A percentile compares a stretch with the other conserved stretches of the same genome.
Conservation (phyloP, 2,329 filamentous ascomycete species). For the Epichloe uncinata region DNA sequence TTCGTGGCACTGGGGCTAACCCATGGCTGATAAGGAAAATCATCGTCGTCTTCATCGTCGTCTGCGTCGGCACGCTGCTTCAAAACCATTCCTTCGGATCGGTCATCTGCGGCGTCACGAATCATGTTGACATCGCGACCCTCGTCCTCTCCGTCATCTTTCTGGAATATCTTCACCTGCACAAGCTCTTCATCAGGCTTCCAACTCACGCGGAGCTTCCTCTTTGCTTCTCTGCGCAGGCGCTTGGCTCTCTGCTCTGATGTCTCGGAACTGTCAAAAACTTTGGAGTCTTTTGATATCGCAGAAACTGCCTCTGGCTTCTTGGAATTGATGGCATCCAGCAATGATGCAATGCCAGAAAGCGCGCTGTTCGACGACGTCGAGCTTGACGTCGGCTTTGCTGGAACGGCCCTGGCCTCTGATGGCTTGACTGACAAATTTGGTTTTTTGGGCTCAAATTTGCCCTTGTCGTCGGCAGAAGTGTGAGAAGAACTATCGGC, state of each 20-base stretch:
- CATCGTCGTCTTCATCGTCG: conserved; percentile 46
- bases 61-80: conserved; percentile 37
- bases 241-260: conserved; percentile 54
- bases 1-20: conserved; percentile 32
- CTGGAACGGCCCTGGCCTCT: conserved; percentile 15
- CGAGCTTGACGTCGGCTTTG: conserved; percentile 7
- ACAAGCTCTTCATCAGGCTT: conserved; percentile 54
- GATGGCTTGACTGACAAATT: conserved; percentile 9
- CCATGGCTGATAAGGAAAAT: conserved; percentile 40
- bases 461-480: conserved; percentile 19
- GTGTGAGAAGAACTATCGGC: conserved; percentile 14
- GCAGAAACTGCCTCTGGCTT: conserved; percentile 26
- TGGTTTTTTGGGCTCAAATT: conserved; percentile 15
- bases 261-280: conserved; percentile 46
- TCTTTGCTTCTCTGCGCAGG: conserved; percentile 57
- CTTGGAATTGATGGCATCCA: conserved; percentile 35
- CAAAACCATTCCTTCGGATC: conserved; percentile 57
- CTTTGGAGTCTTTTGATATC: conserved; percentile 37
- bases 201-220: conserved; percentile 58
- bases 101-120: conserved; percentile 59
- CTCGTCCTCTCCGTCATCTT: conserved; percentile 57
- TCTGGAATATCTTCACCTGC: conserved; percentile 55
- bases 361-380: conserved; percentile 15
- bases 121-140: conserved; percentile 55
- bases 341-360: conserved; percentile 40